Conservation (phyloP, 2,329 filamentous ascomycete genomes). For the Alternaria consortialis region DNA sequence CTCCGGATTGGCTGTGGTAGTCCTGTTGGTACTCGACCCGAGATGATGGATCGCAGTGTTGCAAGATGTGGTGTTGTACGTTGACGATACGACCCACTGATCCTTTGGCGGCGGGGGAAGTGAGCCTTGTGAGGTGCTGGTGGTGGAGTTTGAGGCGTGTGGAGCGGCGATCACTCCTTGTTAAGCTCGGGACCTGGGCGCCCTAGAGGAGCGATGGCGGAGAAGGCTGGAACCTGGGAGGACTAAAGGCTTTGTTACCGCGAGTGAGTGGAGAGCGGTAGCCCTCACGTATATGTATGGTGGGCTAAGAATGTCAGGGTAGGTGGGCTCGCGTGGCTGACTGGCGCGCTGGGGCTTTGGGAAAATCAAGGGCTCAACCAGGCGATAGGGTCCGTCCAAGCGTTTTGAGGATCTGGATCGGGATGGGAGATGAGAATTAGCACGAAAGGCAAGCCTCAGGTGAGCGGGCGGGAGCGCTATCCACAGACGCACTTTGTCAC, state of each 20-base stretch:
- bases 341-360: slow-evolving; percentile 49
- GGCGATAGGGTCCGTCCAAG: slow-evolving; percentile 55
- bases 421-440: slow-evolving; percentile 46
- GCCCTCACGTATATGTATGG: slow-evolving; percentile 56
- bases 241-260: slow-evolving; percentile 49
- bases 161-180: slow-evolving; percentile 59
- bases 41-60: slow-evolving; percentile 35
- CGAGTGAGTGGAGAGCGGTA: slow-evolving; percentile 52
- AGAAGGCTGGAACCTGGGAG: slow-evolving; percentile 57
- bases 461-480: slow-evolving; percentile 49
- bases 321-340: slow-evolving; percentile 54
- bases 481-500: slow-evolving; percentile 48
- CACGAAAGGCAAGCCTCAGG: slow-evolving; percentile 49
- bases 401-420: slow-evolving; percentile 53
- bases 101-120: slow-evolving; percentile 24
- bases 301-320: slow-evolving; percentile 51
- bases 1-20: slow-evolving; percentile 37
- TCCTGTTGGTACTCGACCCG: slow-evolving; percentile 34
- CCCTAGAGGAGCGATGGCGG: slow-evolving; percentile 56
- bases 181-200: slow-evolving; percentile 60
- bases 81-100: slow-evolving; percentile 36
- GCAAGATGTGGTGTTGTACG: slow-evolving; percentile 49
- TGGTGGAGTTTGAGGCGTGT: slow-evolving; percentile 50
- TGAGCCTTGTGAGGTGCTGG: slow-evolving; percentile 33
- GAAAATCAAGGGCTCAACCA: slow-evolving; percentile 48